These are phyloP conservation scores for Parachaetomium inaequale DNA, from an alignment of 495 filamentous ascomycete species.

Conservation along the genomic window DNA sequence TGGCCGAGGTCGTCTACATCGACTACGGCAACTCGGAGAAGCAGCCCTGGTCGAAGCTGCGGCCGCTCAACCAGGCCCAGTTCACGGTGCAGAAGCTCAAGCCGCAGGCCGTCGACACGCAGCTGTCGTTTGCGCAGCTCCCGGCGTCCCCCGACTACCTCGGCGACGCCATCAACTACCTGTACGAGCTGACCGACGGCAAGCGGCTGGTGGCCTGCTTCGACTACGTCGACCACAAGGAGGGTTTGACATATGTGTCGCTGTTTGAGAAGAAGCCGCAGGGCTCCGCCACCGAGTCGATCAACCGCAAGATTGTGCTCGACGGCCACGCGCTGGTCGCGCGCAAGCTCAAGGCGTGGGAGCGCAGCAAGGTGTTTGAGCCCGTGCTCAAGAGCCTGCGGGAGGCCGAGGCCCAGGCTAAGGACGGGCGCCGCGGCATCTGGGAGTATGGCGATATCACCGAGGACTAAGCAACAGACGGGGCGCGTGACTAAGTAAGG, in stretches of 20 bases:
- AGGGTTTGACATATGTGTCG: conserved; percentile 77
- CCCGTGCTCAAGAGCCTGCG: conserved; percentile 66
- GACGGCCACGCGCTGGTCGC: conserved; percentile 89
- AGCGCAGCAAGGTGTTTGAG: conserved; percentile 61
- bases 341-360: conserved; percentile 84
- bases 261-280: conserved; percentile 74
- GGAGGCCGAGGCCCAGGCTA: conserved; percentile 69
- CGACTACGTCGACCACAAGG: conserved; percentile 68
- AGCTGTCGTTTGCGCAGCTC: conserved; percentile 84
- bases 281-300: conserved; percentile 53
- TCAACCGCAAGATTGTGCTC: conserved; percentile 79
- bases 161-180: conserved; percentile 65
- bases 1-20: conserved; percentile 86
- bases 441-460: conserved; percentile 98
- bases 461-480: conserved; percentile 56
- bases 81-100: conserved; percentile 77
- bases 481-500: not conserved
- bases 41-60: conserved; percentile 75
- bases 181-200: conserved; percentile 62
- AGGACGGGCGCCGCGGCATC: conserved; percentile 73
- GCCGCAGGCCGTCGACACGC: conserved; percentile 81
- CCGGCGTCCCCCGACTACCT: conserved; percentile 76
- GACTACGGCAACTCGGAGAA: conserved; percentile 95
- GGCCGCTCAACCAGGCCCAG: conserved; percentile 70
- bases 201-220: conserved; percentile 84